These are phyloP conservation scores for Datura wrightii DNA, from an alignment of 257 asterid species.

Conservation along the genomic window DNA sequence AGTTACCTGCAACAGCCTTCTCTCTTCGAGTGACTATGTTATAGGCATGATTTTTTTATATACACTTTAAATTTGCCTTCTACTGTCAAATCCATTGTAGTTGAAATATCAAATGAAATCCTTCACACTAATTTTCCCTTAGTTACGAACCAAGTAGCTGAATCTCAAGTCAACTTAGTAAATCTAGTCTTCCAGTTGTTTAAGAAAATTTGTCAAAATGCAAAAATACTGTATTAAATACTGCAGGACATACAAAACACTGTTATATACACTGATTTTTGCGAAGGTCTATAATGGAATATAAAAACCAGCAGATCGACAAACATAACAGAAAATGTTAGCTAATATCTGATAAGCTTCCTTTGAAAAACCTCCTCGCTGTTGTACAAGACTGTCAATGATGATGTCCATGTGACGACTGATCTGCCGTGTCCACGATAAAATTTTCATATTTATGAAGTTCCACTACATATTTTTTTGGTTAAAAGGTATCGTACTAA, in stretches of 20 bases:
- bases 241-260: background rate
- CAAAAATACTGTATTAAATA: background rate
- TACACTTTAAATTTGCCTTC: background rate
- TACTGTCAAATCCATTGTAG: background rate
- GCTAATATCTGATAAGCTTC: background rate
- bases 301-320: background rate
- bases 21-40: slow-evolving; percentile 89
- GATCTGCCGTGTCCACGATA: background rate
- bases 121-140: background rate
- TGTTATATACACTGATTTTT: background rate
- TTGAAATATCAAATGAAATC: background rate
- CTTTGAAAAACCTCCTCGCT: background rate
- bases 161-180: background rate
- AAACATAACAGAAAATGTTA: background rate
- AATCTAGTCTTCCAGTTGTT: background rate
- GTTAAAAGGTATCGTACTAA: background rate
- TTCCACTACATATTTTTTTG: background rate
- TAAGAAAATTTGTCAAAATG: slow-evolving; percentile 7
- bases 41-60: slow-evolving; percentile 71
- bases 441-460: background rate
- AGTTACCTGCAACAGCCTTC: slow-evolving; percentile 70
- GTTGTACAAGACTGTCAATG: background rate
- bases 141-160: background rate
- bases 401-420: background rate
- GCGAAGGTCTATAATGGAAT: background rate